Conservation (phyloP, 495 filamentous ascomycete species). For the Penicillium herquei region DNA sequence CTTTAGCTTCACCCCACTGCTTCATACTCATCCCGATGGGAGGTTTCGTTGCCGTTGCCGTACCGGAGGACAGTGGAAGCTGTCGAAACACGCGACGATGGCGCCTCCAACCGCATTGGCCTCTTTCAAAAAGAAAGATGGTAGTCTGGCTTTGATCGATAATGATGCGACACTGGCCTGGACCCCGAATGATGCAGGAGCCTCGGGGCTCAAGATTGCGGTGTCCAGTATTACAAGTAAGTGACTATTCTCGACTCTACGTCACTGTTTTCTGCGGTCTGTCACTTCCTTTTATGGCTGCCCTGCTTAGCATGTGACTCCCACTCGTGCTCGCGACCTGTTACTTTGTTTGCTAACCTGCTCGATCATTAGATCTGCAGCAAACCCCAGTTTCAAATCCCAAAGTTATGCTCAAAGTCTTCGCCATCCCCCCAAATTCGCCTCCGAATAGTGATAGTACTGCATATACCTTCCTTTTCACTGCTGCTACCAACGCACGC, state of each 20-base stretch:
- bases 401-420: slow-evolving; percentile 90
- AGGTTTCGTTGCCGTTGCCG: slow-evolving; percentile 34
- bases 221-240: slow-evolving; percentile 76
- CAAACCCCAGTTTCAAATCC: slow-evolving; percentile 78
- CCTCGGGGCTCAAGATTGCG: slow-evolving; percentile 62
- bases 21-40: slow-evolving; percentile 41
- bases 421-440: slow-evolving; percentile 59
- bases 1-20: slow-evolving; percentile 13
- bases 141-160: slow-evolving; percentile 67
- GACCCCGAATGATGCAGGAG: slow-evolving; percentile 59
- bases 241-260: slow-evolving; percentile 24
- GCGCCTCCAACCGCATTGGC: slow-evolving; percentile 67
- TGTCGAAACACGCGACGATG: slow-evolving; percentile 44
- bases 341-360: slow-evolving; percentile 5
- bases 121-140: slow-evolving; percentile 95
- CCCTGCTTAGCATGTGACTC: too few relatives aligned
- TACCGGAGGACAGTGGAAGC: slow-evolving; percentile 44
- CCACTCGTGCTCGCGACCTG: background rate
- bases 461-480: slow-evolving; percentile 83
- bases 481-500: slow-evolving; percentile 69
- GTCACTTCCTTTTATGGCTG: too few relatives aligned
- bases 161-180: slow-evolving; percentile 74
- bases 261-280: too few relatives aligned
- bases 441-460: slow-evolving; percentile 52
- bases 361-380: slow-evolving; percentile 64